Base-by-base conservation (phyloP, 148 eudicot species). In the Chenopodium album region DNA sequence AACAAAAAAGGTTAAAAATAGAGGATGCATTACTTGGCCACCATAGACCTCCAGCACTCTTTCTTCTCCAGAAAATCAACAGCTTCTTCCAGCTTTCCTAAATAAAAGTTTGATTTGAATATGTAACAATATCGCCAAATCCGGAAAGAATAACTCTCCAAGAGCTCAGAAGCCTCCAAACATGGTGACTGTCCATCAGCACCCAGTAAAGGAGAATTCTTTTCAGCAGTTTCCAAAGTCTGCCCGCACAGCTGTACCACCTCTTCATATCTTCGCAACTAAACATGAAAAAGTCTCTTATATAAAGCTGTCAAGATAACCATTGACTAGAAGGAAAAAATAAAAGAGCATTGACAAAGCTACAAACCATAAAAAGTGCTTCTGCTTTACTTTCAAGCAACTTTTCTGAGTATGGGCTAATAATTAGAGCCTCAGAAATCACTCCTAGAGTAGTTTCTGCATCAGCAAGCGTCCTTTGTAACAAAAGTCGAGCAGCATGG, bases 71-170 rank as follows among this genome's bases (percentile, higher is more conserved):
- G 74, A 86, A 83, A 91, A 76, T 87, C 89, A 66, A 91, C 86
- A 87, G 91, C 97, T 71, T 91, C 98, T 78, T 94, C 99, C 81
- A 94, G 93, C 88, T 89, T 96, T 72, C 99, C 99, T 75, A 90
- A 75, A 83, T 84, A 90, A 79, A 92, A 94, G 78, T 90, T 88
- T 60, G 99, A 89, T 82, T 89, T 90, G 63, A 90, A 78, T 67
- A 91, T 87, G 41, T 89, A 76, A 75, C 66, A 78, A 82, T 82
- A 88, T 47, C 90, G 89, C 98, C 97, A 92, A 54, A 86, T 71
- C 84, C 82, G 79, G 48, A 85, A 90, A 64, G 88, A 88, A 79
- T 86, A 83, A 78, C 77, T 84, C 69, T 85, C 84, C 76, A 85
- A 66, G 62, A 68, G 60, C 32, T 81, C 90, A 71, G 86, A 85